A percentile compares a stretch with the other conserved stretches of the same genome.
phyloP scores from a whole-genome alignment of 1,284 basidiomycete genomes.

The Cronartium quercuum region DNA sequence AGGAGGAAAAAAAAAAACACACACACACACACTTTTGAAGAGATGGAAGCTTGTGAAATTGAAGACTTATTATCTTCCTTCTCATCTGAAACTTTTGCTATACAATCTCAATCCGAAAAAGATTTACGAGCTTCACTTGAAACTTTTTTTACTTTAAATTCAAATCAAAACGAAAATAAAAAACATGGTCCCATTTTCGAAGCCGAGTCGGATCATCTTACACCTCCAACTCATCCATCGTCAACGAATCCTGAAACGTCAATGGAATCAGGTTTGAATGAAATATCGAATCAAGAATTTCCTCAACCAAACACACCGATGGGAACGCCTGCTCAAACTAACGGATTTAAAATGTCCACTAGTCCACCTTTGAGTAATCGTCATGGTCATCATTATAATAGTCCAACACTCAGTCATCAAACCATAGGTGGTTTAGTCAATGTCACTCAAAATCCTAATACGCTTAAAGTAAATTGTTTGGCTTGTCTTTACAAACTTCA shows the following conservation, averaged over 20 bases:
- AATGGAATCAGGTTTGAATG: neutral
- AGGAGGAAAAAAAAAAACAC: no score
- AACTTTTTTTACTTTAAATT: conserved; percentile 3
- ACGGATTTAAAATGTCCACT: neutral
- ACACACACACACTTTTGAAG: no score
- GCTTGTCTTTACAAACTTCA: neutral
- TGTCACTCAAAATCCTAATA: no score
- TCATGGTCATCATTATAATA: neutral
- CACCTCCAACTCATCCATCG: neutral
- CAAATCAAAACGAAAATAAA: neutral
- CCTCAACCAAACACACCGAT: conserved; percentile 18
- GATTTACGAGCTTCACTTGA: conserved; percentile 24
- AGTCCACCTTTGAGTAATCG: no score
- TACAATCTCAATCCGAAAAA: conserved; percentile 32
- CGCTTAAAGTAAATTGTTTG: neutral
- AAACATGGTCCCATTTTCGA: neutral
- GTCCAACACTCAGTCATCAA: neutral
- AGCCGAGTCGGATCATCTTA: neutral
- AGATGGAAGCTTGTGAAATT: conserved; percentile 13
- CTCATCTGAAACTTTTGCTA: conserved; percentile 23
- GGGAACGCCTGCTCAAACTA: conserved; percentile 11
- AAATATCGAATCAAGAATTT: neutral
- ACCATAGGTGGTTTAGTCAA: neutral
- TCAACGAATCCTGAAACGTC: neutral
- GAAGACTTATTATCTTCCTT: conserved; percentile 26